A percentile compares a stretch with the other conserved stretches of the same genome.
These are phyloP conservation scores for Camelina sativa DNA, from an alignment of 345 rosid genomes.

Conservation along the genomic window DNA sequence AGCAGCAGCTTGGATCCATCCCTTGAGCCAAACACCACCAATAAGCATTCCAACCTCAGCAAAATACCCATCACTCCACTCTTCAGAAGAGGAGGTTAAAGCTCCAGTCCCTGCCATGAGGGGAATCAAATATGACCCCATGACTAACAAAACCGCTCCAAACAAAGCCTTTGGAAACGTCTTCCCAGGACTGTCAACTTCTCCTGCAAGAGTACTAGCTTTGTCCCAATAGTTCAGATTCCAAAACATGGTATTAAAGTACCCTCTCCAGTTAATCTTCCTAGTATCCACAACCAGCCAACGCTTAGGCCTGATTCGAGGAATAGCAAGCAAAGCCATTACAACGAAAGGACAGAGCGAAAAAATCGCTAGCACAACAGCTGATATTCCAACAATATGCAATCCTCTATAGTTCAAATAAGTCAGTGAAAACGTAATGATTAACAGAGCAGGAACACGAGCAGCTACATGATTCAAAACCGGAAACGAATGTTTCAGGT, in stretches of 20 bases:
- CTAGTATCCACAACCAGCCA: slow-evolving; percentile 73
- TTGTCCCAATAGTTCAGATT: slow-evolving; percentile 96
- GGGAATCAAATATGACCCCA: slow-evolving; percentile 75
- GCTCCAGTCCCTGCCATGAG: slow-evolving; percentile 90
- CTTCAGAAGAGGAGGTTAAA: slow-evolving; percentile 50
- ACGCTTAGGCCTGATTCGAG: slow-evolving; percentile 62
- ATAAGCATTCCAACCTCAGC: slow-evolving; percentile 90
- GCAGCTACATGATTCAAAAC: slow-evolving; percentile 60
- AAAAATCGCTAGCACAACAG: slow-evolving; percentile 71
- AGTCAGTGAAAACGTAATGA: slow-evolving; percentile 72
- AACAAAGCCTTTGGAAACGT: slow-evolving; percentile 89
- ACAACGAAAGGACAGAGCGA: slow-evolving; percentile 80
- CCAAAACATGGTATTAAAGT: slow-evolving; percentile 95
- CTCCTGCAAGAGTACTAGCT: slow-evolving; percentile 94
- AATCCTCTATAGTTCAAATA: slow-evolving; percentile 88
- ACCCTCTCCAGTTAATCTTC: slow-evolving; percentile 84
- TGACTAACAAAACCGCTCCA: slow-evolving; percentile 79
- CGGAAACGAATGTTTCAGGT: slow-evolving; percentile 85
- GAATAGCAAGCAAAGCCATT: slow-evolving; percentile 70
- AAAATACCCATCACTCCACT: slow-evolving; percentile 94
- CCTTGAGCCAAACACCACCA: slow-evolving; percentile 87
- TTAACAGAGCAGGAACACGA: slow-evolving; percentile 79
- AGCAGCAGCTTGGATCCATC: slow-evolving; percentile 96
- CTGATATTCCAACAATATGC: slow-evolving; percentile 81
- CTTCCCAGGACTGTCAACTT: slow-evolving; percentile 78